Evolutionary conservation across 371 early-diverging fungal genomes (phyloP).

Genomic region (Rhizomucor miehei): DNA sequence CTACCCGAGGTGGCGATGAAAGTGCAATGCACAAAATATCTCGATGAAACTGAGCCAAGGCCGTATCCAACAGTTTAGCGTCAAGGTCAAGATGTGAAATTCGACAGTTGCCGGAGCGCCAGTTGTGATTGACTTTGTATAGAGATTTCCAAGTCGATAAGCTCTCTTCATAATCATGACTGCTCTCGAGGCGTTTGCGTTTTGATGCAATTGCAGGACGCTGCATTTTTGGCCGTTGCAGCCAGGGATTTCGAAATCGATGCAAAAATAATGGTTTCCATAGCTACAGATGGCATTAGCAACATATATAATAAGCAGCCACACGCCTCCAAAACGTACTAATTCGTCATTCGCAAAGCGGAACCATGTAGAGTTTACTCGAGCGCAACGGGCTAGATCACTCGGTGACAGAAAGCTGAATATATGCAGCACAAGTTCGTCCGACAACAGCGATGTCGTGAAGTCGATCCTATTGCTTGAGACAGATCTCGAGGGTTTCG

Average conservation of each 20-base stretch:
- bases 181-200: neutral
- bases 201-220: neutral
- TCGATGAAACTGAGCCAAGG: slow-evolving; percentile 13
- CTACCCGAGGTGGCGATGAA: slow-evolving; percentile 8
- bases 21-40: slow-evolving; percentile 15
- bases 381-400: slow-evolving; percentile 44
- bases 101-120: slow-evolving; percentile 38
- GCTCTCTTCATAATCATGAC: neutral
- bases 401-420: slow-evolving; percentile 37
- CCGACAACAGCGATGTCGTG: slow-evolving; percentile 26
- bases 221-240: slow-evolving; percentile 1
- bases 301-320: neutral
- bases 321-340: no score
- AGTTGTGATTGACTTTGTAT: slow-evolving; percentile 43
- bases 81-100: slow-evolving; percentile 13
- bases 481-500: neutral
- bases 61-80: neutral
- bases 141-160: slow-evolving; percentile 37
- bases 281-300: slow-evolving; percentile 19
- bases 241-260: slow-evolving; percentile 25
- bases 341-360: slow-evolving; percentile 44
- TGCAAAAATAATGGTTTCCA: slow-evolving; percentile 46
- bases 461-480: slow-evolving; percentile 20
- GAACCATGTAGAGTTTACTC: slow-evolving; percentile 38
- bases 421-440: slow-evolving; percentile 45